Percentiles rank a stretch among this genome's conserved stretches.
Evolutionary conservation across 306 rosid species (phyloP).

Genomic region (Biancaea sappan): DNA sequence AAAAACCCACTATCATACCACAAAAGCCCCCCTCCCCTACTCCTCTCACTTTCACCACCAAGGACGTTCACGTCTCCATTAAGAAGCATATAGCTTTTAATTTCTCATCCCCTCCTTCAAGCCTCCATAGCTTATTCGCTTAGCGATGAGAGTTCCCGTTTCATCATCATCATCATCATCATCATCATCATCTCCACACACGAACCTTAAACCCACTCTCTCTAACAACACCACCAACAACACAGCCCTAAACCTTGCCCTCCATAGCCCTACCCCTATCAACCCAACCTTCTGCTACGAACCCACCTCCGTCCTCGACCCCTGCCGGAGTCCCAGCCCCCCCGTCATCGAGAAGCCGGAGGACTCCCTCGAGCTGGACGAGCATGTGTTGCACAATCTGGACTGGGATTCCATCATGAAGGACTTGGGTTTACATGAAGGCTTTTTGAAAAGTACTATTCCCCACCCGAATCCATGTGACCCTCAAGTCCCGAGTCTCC

Average conservation of each 20-base stretch:
- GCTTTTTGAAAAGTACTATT: conserved; percentile 37
- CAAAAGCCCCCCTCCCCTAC: conserved; percentile 50
- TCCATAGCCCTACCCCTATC: conserved; percentile 6
- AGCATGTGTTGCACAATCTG: conserved; percentile 62
- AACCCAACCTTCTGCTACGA: conserved; percentile 50
- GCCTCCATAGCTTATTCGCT: neutral
- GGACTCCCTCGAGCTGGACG: conserved; percentile 60
- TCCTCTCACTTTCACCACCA: conserved; percentile 33
- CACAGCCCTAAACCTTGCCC: conserved; percentile 8
- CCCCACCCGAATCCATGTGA: conserved; percentile 31
- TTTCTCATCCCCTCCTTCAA: conserved; percentile 21
- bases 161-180: neutral
- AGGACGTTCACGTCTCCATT: conserved; percentile 25
- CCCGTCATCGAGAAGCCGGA: conserved; percentile 33
- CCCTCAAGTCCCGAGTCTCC: conserved; percentile 31
- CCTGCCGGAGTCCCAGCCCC: conserved; percentile 82
- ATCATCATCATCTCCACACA: conserved; percentile 44
- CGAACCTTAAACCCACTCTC: conserved; percentile 35
- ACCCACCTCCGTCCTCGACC: conserved; percentile 87
- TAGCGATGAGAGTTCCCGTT: conserved; percentile 81
- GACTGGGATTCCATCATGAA: conserved; percentile 89
- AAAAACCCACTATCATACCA: conserved; percentile 51
- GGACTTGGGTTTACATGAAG: conserved; percentile 75
- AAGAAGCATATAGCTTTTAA: conserved; percentile 37
- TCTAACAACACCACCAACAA: neutral